Percentiles rank a stretch among this genome's conserved stretches.
Conservation (phyloP, 805 yeast genomes). For the Cyberlindnera euphorbiiphila region DNA sequence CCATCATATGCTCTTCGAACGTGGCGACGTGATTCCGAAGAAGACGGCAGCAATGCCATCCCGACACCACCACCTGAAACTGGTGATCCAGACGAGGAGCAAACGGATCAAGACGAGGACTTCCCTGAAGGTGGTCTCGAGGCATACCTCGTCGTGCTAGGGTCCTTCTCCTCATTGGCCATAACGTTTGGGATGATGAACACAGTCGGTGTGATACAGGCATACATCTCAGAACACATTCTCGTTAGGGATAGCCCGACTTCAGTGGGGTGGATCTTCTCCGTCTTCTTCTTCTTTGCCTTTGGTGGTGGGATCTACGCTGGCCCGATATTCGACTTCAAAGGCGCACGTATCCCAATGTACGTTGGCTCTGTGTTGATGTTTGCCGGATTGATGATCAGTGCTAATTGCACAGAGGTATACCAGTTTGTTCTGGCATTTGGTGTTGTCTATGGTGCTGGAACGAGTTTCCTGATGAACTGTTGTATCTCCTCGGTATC, state of each 20-base stretch:
- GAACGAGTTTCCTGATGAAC: conserved; percentile 43
- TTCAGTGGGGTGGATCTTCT: conserved; percentile 67
- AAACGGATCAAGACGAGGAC: conserved; percentile 10
- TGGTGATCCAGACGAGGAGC: not conserved
- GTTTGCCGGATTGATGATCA: conserved; percentile 39
- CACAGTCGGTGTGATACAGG: conserved; percentile 63
- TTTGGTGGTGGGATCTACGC: conserved; percentile 33
- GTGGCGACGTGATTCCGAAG: not conserved
- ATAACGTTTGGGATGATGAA: conserved; percentile 64
- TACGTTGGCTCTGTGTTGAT: conserved; percentile 41
- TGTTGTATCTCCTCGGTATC: conserved; percentile 39
- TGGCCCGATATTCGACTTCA: conserved; percentile 54
- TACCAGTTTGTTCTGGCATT: conserved; percentile 50
- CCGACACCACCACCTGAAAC: not conserved
- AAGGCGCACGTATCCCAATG: conserved; percentile 48
- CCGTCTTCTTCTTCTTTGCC: conserved; percentile 26
- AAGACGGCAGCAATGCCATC: not conserved
- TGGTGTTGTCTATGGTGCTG: conserved; percentile 41
- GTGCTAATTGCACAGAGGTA: conserved; percentile 38
- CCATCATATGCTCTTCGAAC: conserved; percentile 1
- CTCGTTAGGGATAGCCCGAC: conserved; percentile 42
- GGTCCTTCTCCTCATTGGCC: conserved; percentile 49
- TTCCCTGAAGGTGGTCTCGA: conserved; percentile 46
- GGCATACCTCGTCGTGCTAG: conserved; percentile 33
- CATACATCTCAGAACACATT: conserved; percentile 54